These are phyloP conservation scores for Pseudonitzschia delicatissima DNA, from an alignment of 108 stramenopile species.

Conservation along the genomic window DNA sequence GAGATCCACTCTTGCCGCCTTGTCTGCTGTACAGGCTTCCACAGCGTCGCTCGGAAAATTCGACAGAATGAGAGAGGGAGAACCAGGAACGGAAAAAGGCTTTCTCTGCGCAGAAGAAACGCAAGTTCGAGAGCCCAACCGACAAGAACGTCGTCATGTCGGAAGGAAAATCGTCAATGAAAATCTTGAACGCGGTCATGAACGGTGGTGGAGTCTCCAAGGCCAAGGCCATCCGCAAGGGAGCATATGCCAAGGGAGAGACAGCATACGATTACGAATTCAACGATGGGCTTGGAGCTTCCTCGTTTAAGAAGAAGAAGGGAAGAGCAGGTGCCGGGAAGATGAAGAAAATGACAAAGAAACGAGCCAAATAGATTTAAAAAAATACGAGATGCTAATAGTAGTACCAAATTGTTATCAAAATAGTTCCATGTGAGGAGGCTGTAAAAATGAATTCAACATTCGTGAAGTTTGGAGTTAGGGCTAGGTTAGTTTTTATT, in stretches of 20 bases:
- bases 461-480: too few relatives aligned
- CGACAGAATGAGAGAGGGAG: constrained; percentile 79
- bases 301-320: constrained; percentile 87
- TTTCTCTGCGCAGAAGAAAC: constrained; percentile 50
- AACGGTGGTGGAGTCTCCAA: constrained; percentile 72
- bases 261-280: constrained; percentile 89
- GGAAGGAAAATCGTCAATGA: constrained; percentile 63
- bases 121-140: constrained; percentile 59
- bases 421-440: too few relatives aligned
- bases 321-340: constrained; percentile 87
- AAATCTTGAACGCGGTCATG: constrained; percentile 76
- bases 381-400: too few relatives aligned
- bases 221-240: constrained; percentile 69
- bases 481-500: too few relatives aligned
- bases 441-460: too few relatives aligned
- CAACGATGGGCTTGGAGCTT: constrained; percentile 77
- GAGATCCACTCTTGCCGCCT: constrained; percentile 57
- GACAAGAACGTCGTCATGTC: constrained; percentile 46
- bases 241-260: constrained; percentile 76
- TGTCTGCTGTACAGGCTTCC: constrained; percentile 73
- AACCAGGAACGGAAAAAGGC: constrained; percentile 74
- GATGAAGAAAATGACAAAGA: constrained; percentile 86
- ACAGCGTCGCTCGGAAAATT: constrained; percentile 85
- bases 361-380: constrained; percentile 67
- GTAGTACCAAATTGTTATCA: too few relatives aligned